Percentiles rank a stretch among this genome's conserved stretches.
phyloP scores from a whole-genome alignment of 2,329 filamentous ascomycete species.

The Paecilomyces sp. region DNA sequence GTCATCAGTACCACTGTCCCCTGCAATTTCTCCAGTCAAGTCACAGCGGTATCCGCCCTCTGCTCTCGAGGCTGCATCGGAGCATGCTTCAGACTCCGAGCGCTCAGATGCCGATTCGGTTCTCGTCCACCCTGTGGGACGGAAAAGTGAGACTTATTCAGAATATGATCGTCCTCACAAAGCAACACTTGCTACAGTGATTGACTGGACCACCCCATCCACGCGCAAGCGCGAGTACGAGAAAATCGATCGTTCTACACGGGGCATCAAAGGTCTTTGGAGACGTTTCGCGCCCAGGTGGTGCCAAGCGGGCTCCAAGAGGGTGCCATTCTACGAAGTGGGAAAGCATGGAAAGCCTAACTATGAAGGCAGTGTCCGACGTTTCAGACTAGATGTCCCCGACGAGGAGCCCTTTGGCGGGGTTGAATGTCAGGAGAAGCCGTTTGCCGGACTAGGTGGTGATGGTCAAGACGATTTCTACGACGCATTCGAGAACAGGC shows the following conservation, averaged over 20 bases:
- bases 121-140: constrained; percentile 1
- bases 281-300: constrained; percentile 34
- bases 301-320: constrained; percentile 24
- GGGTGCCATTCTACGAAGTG: constrained; percentile 37
- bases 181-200: constrained; percentile 31
- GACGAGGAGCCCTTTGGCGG: constrained; percentile 18
- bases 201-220: constrained; percentile 40
- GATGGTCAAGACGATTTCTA: constrained; percentile 1
- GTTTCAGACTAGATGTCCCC: constrained; percentile 38
- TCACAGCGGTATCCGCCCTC: background rate
- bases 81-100: background rate
- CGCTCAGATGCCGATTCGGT: constrained; percentile 5
- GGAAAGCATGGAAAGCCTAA: constrained; percentile 25
- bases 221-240: constrained; percentile 41
- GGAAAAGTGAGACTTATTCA: constrained; percentile 1
- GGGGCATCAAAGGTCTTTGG: constrained; percentile 36
- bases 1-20: background rate
- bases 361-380: constrained; percentile 39
- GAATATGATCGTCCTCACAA: constrained; percentile 6
- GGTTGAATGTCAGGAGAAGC: constrained; percentile 17
- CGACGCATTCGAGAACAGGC: background rate
- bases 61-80: background rate
- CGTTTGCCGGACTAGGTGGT: background rate
- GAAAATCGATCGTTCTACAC: constrained; percentile 46
- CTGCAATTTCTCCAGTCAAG: background rate